Conservation (phyloP, 495 filamentous ascomycete genomes). For the Pseudomonodictys pantanalensis region DNA sequence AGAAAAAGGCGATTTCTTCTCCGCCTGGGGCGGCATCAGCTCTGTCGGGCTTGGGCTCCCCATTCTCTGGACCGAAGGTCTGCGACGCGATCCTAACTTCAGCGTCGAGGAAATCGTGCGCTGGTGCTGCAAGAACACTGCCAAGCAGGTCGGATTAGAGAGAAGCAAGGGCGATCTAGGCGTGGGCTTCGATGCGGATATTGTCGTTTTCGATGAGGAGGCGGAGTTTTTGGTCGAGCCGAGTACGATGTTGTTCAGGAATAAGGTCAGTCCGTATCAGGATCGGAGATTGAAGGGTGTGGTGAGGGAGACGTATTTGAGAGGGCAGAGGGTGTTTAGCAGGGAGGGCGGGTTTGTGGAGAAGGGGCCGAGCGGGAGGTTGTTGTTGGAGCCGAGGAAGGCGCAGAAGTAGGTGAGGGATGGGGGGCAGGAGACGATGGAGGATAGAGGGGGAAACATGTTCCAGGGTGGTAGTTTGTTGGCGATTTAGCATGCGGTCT, state of each 20-base stretch:
- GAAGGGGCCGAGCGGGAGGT: slow-evolving; percentile 57
- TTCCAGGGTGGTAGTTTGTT: too few species aligned
- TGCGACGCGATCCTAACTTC: slow-evolving; percentile 50
- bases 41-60: slow-evolving; percentile 88
- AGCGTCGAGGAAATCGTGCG: slow-evolving; percentile 71
- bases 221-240: slow-evolving; percentile 61
- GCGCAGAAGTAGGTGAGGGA: slow-evolving; percentile 5
- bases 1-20: slow-evolving; percentile 79
- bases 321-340: slow-evolving; percentile 73
- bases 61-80: slow-evolving; percentile 81
- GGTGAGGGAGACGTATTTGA: slow-evolving; percentile 86
- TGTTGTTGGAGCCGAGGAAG: slow-evolving; percentile 60
- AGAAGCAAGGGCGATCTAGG: slow-evolving; percentile 77
- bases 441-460: too few species aligned
- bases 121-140: slow-evolving; percentile 84
- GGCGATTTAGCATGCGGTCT: too few species aligned
- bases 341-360: slow-evolving; percentile 58
- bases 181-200: slow-evolving; percentile 85
- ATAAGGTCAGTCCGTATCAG: slow-evolving; percentile 93
- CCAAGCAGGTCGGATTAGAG: slow-evolving; percentile 84
- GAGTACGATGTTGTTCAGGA: slow-evolving; percentile 80
- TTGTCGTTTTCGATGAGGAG: slow-evolving; percentile 87
- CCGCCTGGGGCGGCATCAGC: slow-evolving; percentile 93
- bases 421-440: too few species aligned
- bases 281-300: slow-evolving; percentile 74